These are phyloP conservation scores for Musa schizocarpa DNA, from an alignment of 176 grass and related monocot species.

Conservation along the genomic window DNA sequence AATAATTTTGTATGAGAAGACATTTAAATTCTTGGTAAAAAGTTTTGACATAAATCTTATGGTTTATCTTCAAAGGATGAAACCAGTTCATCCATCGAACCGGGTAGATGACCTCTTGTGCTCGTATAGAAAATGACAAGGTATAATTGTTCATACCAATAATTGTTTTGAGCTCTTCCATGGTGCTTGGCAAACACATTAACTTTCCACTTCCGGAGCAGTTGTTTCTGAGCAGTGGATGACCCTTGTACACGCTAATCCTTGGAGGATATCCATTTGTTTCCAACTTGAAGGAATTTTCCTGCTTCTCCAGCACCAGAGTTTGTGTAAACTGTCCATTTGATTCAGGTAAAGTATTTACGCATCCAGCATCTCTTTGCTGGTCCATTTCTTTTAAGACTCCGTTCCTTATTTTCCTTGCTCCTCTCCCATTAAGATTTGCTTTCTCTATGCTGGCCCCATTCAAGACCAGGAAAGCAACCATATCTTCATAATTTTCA, in stretches of 20 bases:
- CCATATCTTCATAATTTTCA: slow-evolving; percentile 40
- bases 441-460: slow-evolving; percentile 54
- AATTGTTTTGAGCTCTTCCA: slow-evolving; percentile 52
- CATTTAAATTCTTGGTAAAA: not conserved
- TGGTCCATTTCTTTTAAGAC: slow-evolving; percentile 36
- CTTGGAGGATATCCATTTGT: slow-evolving; percentile 23
- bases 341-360: slow-evolving; percentile 36
- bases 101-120: not conserved
- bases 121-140: not conserved
- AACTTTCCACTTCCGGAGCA: slow-evolving; percentile 60
- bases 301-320: not conserved
- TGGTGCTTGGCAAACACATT: slow-evolving; percentile 55
- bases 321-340: not conserved
- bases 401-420: slow-evolving; percentile 15
- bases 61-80: not conserved
- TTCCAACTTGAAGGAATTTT: slow-evolving; percentile 5
- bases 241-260: slow-evolving; percentile 69
- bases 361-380: slow-evolving; percentile 44
- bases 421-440: slow-evolving; percentile 9
- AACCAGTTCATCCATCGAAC: not conserved
- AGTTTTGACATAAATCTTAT: no score
- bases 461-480: slow-evolving; percentile 50
- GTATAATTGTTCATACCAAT: slow-evolving; percentile 29
- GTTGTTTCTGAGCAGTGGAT: slow-evolving; percentile 51
- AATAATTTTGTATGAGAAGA: not conserved